Evolutionary conservation across 2,329 filamentous ascomycete genomes (phyloP), one percentile per base, ranked within the genome.

Genomic region (Lachnellula willkommii): DNA sequence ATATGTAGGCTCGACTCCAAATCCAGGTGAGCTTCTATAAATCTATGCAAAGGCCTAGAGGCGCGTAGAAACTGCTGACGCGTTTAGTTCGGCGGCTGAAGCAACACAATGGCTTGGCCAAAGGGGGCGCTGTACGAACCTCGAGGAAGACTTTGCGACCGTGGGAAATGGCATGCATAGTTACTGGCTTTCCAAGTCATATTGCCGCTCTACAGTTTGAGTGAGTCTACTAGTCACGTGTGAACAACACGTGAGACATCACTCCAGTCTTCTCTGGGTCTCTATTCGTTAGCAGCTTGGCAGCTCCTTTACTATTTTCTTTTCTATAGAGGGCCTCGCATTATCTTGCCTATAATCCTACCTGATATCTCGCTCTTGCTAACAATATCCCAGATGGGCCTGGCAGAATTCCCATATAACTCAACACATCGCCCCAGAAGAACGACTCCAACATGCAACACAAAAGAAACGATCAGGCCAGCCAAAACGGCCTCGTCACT

Each of bases 181-280:
- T 97, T 1, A 88, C 89, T 6, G 93, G 93, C 0, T 99, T 99
- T 62, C 90, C 89, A 0, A 93, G 88, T 63, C 87, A 87, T 66
- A 83, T 93, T 37, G 90, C 89, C 0, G 94, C 94, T 1, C 74
- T 99, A 60, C 93, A 97, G 68, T 97, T 99, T 68, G 93, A 97
- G 88, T 94, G 78, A 69, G 84, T 77, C 32, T 26, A 51, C 28
- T 63, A 46, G 32, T 53, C 53, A 50, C 22, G 35, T 32, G 26
- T 12, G 37, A 17, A 8, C 7, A 11, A 35, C 56, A 59, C 57
- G 54, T 61, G 54, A 35, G 37, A 26, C 15, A 11, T 12, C 14
- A 6, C 12, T 22, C 26, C 15, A n/a, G 39, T 20, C 39, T 20
- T 8, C 15, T 1, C 11, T 42, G 5, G 9, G 14, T 15, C 14